Base-by-base conservation (phyloP, 495 filamentous ascomycete species). In the Penicillium macrosclerotiorum region DNA sequence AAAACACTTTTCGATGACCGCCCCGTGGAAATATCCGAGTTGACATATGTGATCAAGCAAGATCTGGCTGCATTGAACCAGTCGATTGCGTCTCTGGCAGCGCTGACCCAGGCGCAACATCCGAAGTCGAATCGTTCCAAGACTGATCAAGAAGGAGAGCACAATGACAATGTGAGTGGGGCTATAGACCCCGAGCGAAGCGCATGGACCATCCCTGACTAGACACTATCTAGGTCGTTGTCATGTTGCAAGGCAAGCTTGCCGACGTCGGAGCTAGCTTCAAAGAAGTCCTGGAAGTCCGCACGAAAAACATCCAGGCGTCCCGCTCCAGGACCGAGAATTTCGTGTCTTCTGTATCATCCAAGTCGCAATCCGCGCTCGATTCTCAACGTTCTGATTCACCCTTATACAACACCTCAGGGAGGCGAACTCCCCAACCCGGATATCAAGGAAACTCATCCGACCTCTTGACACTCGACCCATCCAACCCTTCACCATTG, bases 251-350 rank as follows among this genome's bases (percentile, higher is more conserved):
- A 68, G 89, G 89, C 27, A 97, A 95, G 63, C 77, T 98, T 16
- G 88, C 89, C n/a, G 89, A 94, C 54, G 94, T 98, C 6, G 82
- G 84, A 19, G 88, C 84, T 34, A 95, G 89, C 62, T 97, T 98
- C 79, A 96, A 97, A 65, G 92, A 96, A 53, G 92, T 97, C 0
- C 77, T 97, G 9, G 93, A 98, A 62, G 89, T 96, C 17, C 84
- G 93, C 23, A 98, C 93, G 34, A 96, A 96, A 73, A 98, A 98
- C 66, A 96, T 97, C 38, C 94, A 96, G 66, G 94, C 94, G 9
- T 92, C 89, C 33, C 79, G 89, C 26, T 85, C 88, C 31, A 73
- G 93, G 45, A 96, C 93, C 37, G 94, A 98, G 64, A 93, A 96
- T 59, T 98, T 98, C 51, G 88, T 97, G 17, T 91, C 88, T 2